Base-by-base conservation (phyloP, 805 yeast genomes). In the Tetrapisispora taiwanensis region DNA sequence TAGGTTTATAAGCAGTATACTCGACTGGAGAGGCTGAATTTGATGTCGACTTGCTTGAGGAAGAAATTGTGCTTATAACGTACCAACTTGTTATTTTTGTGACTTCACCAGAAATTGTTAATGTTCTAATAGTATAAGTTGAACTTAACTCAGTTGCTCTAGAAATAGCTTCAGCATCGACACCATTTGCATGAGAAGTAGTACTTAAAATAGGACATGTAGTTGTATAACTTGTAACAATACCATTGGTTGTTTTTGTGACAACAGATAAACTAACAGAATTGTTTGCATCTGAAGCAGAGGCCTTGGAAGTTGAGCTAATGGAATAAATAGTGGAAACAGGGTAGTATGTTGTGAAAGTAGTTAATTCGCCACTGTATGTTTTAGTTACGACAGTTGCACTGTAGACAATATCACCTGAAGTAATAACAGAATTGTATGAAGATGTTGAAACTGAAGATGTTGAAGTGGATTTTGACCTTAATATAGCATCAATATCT, bases 331-430 rank as follows among this genome's bases (percentile, higher is more conserved):
- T 19, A 15, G 33, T 47, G 3, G 54, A 39, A 30, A 52, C 46
- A 4, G 58, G 52, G 37, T 38, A 48, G 34, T 39, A 47, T 28
- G 48, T 48, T 17, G 58, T 52, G 36, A 39, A 48, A 17, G 52
- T 50, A 9, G 48, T 48, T 12, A 46, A 41, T 39, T 50, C 39
- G 14, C 54, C 59, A 38, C 47, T 40, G 10, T 30, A 22, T 3
- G 55, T 50, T 10, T 28, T 44, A 2, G 59, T 50, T 14, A 53
- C 38, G 15, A 52, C 47, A 0, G 54, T 46, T 43, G 48, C 48
- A 14, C 52, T 50, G 28, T 30, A 39, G 14, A 39, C 15, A 9
- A 39, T 24, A n/a, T 39, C 42, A 39, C 30, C 14, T 27, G 46
- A 22, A n/a, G 42, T 42, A 15, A 22, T 41, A 7, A 39, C n/a